Evolutionary conservation across 192 early-diverging fungal genomes (phyloP).

Genomic region (Coemansia sp.): DNA sequence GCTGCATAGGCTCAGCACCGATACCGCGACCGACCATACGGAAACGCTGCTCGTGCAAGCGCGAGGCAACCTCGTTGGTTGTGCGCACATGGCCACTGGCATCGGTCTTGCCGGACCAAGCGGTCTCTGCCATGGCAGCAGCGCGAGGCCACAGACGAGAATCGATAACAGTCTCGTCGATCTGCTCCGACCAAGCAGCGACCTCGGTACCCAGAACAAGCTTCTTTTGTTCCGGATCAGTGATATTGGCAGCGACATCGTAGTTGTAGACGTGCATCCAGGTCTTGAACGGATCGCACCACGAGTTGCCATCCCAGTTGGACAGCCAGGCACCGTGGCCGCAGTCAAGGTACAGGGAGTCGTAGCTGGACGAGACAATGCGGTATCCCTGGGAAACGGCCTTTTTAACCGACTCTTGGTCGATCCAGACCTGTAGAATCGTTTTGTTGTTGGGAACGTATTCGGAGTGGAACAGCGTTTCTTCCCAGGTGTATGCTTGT

Average conservation of each 20-base stretch:
- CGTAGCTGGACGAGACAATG: constrained; percentile 59
- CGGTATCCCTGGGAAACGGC: constrained; percentile 62
- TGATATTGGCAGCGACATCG: constrained; percentile 62
- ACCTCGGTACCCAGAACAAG: constrained; percentile 69
- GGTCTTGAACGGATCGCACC: constrained; percentile 75
- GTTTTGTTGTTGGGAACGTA: constrained; percentile 60
- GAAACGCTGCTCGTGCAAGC: constrained; percentile 74
- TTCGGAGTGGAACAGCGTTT: constrained; percentile 61
- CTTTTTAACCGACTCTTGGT: constrained; percentile 57
- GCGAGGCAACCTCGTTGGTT: constrained; percentile 61
- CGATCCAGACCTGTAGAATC: constrained; percentile 70
- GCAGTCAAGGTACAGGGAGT: constrained; percentile 74
- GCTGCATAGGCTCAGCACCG: constrained; percentile 70
- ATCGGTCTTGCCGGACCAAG: constrained; percentile 70
- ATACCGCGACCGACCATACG: constrained; percentile 70
- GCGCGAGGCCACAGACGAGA: constrained; percentile 70
- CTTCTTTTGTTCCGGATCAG: constrained; percentile 51
- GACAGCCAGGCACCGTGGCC: constrained; percentile 75
- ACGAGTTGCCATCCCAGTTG: constrained; percentile 67
- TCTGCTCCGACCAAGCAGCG: constrained; percentile 72
- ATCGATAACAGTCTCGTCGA: constrained; percentile 62
- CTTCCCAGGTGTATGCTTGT: constrained; percentile 80
- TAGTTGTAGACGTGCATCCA: constrained; percentile 74
- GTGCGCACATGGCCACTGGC: constrained; percentile 56
- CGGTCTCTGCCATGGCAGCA: constrained; percentile 66